Evolutionary conservation across 768 basidiomycete genomes (phyloP).

Genomic region (Suillus ampliporus): DNA sequence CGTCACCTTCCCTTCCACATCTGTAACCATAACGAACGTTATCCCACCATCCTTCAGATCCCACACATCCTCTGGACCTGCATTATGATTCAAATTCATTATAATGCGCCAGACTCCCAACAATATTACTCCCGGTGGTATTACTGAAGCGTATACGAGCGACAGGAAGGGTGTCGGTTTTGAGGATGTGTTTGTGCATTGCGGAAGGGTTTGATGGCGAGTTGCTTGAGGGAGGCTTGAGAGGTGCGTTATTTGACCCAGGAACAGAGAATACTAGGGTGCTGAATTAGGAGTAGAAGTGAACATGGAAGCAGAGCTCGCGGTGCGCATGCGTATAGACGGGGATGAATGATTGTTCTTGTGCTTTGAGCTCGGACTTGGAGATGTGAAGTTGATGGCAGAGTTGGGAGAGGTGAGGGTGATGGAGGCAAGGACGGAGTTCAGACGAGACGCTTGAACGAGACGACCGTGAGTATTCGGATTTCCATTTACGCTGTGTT

Average conservation of each 20-base stretch:
- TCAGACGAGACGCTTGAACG: no score
- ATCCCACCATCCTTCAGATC: no score
- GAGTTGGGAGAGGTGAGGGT: constrained; percentile 39
- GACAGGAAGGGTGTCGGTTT: constrained; percentile 26
- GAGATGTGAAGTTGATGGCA: constrained; percentile 45
- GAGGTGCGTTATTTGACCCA: constrained; percentile 31
- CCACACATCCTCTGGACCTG: constrained; percentile 34
- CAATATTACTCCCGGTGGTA: neutral
- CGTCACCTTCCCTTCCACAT: no score
- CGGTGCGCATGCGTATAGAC: neutral
- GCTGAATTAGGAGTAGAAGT: neutral
- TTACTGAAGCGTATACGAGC: constrained; percentile 10
- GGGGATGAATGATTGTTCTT: constrained; percentile 12
- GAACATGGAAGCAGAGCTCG: neutral
- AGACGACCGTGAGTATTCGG: no score
- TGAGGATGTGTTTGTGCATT: constrained; percentile 25
- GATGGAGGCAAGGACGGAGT: constrained; percentile 21
- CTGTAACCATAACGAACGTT: no score
- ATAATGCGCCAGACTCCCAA: constrained; percentile 11
- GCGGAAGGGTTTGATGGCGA: constrained; percentile 27
- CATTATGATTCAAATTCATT: constrained; percentile 26
- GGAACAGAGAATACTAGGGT: constrained; percentile 30
- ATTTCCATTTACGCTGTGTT: no score
- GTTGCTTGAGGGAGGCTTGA: constrained; percentile 46
- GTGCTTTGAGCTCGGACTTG: constrained; percentile 43